Evolutionary conservation across 1,284 basidiomycete species (phyloP), one percentile per base, ranked within the genome.

Genomic region (Flammula alnicola): DNA sequence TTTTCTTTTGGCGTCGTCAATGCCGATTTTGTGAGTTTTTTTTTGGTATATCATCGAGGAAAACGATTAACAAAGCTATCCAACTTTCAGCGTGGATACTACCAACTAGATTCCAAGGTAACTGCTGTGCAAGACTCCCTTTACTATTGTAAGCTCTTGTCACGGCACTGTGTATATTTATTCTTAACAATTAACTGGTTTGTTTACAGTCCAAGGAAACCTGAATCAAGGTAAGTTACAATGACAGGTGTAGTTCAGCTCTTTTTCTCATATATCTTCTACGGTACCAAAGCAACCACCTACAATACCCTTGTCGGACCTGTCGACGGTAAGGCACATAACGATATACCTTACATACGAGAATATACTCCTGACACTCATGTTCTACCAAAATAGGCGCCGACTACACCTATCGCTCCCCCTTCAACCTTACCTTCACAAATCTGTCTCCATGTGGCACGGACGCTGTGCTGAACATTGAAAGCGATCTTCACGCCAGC

Each of bases 391-490:
- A n/a, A n/a, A 14, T 14, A 60, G 61, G 56, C 11, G 49, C 41
- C 9, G 55, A 62, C 36, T 64, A 62, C 44, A 54, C 55, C 26
- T 62, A 58, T 46, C 56, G 58, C 20, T 60, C 63, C 39, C 37
- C 52, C 19, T 64, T 64, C 37, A 61, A 64, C 44, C 57, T 63
- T 23, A 59, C 54, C 22, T 54, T 59, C n/a, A 61, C 60, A 26
- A 59, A 60, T 23, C 43, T 52, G 20, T 47, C 51, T 8, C 60
- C 60, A 12, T 63, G 60, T 38, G 61, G 61, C n/a, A 49, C 49
- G 22, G 52, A 45, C 30, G 53, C 61, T n/a, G 56, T 64, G 10
- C 42, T 64, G 22, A 64, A 64, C 52, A 51, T 64, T 20, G 52
- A 62, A 19, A 57, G 53, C 26, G 51, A 57, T 27, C 43, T 64